Conservation (phyloP, 73 alveolate species). For the Halteria grandinella region DNA sequence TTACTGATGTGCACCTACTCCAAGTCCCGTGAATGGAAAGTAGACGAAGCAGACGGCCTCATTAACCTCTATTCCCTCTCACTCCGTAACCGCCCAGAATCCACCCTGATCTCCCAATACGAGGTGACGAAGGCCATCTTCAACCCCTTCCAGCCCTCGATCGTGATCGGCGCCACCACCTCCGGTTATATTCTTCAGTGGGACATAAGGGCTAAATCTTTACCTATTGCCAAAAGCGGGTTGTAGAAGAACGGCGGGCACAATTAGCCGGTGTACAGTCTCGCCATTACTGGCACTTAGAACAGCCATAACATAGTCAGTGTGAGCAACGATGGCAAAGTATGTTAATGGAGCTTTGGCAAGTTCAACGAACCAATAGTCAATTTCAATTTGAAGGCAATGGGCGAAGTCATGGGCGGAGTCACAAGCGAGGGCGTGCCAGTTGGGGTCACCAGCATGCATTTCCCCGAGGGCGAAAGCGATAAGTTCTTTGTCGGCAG, state of each 20-base stretch:
- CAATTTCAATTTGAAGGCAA: slow-evolving; percentile 74
- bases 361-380: slow-evolving; percentile 86
- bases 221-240: slow-evolving; percentile 84
- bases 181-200: slow-evolving; percentile 91
- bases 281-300: slow-evolving; percentile 87
- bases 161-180: slow-evolving; percentile 91
- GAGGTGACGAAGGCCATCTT: slow-evolving; percentile 88
- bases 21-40: slow-evolving; percentile 81
- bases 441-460: slow-evolving; percentile 66
- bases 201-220: slow-evolving; percentile 90
- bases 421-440: slow-evolving; percentile 56
- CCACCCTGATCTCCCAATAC: slow-evolving; percentile 73
- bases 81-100: slow-evolving; percentile 88
- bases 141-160: slow-evolving; percentile 83
- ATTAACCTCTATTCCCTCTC: slow-evolving; percentile 87
- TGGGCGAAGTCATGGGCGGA: slow-evolving; percentile 2
- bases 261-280: slow-evolving; percentile 82
- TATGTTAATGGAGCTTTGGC: slow-evolving; percentile 89
- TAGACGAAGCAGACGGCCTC: slow-evolving; percentile 87
- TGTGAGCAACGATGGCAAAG: slow-evolving; percentile 87
- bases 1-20: slow-evolving; percentile 85
- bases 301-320: slow-evolving; percentile 89
- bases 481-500: slow-evolving; percentile 88
- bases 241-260: slow-evolving; percentile 82
- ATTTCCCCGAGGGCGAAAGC: slow-evolving; percentile 83